phyloP scores from a whole-genome alignment of 129 eudicot species.

The Cynara cardunculus region DNA sequence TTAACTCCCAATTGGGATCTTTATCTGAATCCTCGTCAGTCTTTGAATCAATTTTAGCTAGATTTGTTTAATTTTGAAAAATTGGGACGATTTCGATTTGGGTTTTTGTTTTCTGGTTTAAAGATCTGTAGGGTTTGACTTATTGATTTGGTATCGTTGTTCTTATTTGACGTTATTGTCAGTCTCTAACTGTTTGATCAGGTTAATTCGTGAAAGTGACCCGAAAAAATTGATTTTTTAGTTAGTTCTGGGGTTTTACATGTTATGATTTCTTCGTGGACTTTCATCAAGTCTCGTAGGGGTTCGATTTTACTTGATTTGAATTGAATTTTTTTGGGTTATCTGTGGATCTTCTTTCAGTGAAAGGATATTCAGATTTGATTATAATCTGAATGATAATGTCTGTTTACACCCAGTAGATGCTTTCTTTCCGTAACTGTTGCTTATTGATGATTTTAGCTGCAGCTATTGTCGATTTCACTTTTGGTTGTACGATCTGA shows the following conservation, averaged over 20 bases:
- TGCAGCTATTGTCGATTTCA: neutral
- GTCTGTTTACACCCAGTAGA: neutral
- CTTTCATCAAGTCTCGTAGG: neutral
- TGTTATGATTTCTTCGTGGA: neutral
- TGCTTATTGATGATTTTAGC: neutral
- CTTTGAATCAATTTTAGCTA: conserved; percentile 13
- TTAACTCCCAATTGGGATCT: conserved; percentile 1
- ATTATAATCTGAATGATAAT: neutral
- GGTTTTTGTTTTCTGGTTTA: neutral
- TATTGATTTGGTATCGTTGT: conserved; percentile 3
- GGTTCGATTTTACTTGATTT: neutral
- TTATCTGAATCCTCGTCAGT: neutral
- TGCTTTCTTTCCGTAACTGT: neutral
- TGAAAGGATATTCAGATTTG: neutral
- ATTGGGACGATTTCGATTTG: neutral
- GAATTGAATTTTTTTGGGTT: neutral
- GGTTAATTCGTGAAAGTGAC: conserved; percentile 1
- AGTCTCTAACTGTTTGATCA: conserved; percentile 1
- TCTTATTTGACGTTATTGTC: neutral
- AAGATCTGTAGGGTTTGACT: conserved; percentile 36
- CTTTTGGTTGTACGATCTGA: conserved; percentile 1
- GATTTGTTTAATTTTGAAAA: neutral
- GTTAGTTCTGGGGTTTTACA: neutral
- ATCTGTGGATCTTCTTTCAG: neutral
- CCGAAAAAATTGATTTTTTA: neutral